Evolutionary conservation across 257 asterid genomes (phyloP), one percentile per base, ranked within the genome.

Genomic region (Solanum appendiculatum): DNA sequence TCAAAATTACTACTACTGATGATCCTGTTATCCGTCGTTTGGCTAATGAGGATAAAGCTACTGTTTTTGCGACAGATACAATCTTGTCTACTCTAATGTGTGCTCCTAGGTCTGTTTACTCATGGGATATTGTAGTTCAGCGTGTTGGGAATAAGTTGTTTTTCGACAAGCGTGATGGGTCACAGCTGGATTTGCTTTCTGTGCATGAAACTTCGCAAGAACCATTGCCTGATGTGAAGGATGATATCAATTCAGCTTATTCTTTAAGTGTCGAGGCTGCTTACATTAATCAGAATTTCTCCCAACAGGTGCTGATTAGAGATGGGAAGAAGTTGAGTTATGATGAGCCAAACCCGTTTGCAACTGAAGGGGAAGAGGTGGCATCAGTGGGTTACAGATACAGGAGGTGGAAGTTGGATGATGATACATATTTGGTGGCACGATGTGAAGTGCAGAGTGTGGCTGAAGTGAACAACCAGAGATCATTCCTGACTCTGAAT

Each of bases 181-280:
- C 99, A 1, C 99, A 97, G 89, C 85, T 97, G 86, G 99, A 97
- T 88, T 92, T 96, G 88, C 93, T 97, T 7, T 88, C 99, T 33
- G 99, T 97, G 1, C 99, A 96, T 46, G 99, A 97, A 91, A 97
- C 99, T 0, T 94, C 98, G 0, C 99, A 97, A 89, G 99, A 97
- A 82, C 98, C 99, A 5, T 91, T 97, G 90, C 98, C 99, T 25
- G 99, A 97, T 89, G 89, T 88, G 23, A 97, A 97, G 92, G 99
- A 97, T 6, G 99, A 97, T 85, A 97, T 97, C 9, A 97, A 97
- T 60, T 97, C 99, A 2, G 94, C 95, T 6, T 93, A 95, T 85
- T 95, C 99, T 0, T 81, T 97, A 87, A 94, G 99, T 34, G 95
- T 97, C 1, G 99, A 97, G 89, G 99, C 99, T 31, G 99, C 99